Evolutionary conservation across 768 basidiomycete species (phyloP).

Genomic region (Kwoniella botswanensis): DNA sequence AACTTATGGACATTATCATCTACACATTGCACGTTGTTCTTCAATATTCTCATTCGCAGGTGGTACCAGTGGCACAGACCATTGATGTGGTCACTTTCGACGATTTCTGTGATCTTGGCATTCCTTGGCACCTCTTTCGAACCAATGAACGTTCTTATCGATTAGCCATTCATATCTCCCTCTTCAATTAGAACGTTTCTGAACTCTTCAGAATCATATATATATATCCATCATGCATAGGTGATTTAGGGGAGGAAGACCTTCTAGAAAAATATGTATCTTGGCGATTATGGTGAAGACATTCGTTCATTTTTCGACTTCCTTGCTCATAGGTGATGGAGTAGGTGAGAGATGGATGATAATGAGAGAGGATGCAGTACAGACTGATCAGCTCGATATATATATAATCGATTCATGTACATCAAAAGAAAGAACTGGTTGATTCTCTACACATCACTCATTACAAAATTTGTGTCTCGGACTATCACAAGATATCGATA

Average conservation of each 20-base stretch:
- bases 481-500: too few species aligned
- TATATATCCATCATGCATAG: neutral
- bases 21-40: neutral
- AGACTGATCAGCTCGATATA: too few species aligned
- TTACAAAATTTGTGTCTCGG: too few species aligned
- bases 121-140: slow-evolving; percentile 3
- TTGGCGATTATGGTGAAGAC: neutral
- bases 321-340: too few species aligned
- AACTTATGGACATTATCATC: neutral
- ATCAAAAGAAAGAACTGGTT: too few species aligned
- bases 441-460: too few species aligned
- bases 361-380: too few species aligned
- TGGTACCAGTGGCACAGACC: neutral
- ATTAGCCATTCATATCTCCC: neutral
- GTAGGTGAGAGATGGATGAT: too few species aligned
- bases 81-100: neutral
- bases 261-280: neutral
- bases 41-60: neutral
- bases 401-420: too few species aligned
- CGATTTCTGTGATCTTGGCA: slow-evolving; percentile 1
- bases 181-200: neutral
- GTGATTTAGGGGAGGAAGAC: neutral
- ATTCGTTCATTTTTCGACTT: too few species aligned
- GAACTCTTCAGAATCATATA: neutral
- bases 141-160: neutral